Conservation (phyloP, 2,329 filamentous ascomycete species). For the Albifimbria verrucaria region DNA sequence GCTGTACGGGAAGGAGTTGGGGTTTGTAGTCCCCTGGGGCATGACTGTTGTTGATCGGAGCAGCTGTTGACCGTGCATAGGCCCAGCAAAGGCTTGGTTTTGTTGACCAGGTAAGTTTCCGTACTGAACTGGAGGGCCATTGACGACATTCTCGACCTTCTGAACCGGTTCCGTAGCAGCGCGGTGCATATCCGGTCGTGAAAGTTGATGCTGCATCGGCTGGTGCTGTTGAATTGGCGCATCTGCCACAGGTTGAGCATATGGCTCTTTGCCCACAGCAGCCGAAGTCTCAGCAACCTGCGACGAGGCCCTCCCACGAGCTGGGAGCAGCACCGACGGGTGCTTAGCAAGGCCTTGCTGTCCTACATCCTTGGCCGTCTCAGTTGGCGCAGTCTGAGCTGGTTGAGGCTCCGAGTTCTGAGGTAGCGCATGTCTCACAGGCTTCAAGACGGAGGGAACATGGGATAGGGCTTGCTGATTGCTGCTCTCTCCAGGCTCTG, state of each 20-base stretch:
- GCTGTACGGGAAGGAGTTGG: neutral
- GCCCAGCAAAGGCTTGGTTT: neutral
- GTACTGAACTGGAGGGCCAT: too few species aligned
- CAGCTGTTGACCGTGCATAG: neutral
- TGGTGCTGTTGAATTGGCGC: neutral
- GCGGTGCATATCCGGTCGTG: neutral
- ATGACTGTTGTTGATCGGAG: neutral
- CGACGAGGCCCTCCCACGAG: conserved; percentile 9
- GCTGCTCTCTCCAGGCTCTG: neutral
- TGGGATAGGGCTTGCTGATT: neutral
- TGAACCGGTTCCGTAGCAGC: neutral
- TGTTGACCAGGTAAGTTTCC: neutral
- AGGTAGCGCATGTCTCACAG: conserved; percentile 2
- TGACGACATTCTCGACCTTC: too few species aligned
- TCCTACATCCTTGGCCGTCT: neutral
- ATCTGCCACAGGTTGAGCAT: neutral
- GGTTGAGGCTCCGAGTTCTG: neutral
- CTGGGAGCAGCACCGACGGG: conserved; percentile 11
- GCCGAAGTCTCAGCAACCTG: too few species aligned
- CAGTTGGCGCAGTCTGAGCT: neutral
- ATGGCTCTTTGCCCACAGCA: too few species aligned
- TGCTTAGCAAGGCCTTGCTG: conserved; percentile 7
- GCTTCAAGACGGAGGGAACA: conserved; percentile 9
- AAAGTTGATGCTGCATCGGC: neutral
- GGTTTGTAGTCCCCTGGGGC: neutral